Base-by-base conservation (phyloP, 805 yeast species). In the Lipomyces kockii region DNA sequence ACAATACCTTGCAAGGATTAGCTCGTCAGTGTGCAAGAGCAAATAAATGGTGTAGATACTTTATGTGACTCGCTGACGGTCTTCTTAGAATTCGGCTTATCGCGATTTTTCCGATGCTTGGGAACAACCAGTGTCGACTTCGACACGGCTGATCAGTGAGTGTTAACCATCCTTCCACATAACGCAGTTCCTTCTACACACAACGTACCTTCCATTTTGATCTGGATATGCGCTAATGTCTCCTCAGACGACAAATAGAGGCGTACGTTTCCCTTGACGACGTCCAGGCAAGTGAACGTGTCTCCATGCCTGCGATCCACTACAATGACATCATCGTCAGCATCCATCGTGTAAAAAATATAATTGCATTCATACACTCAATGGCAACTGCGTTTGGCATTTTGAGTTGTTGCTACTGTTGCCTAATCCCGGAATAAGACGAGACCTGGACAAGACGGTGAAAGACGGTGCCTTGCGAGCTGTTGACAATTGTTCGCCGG, bases 141-240 rank as follows among this genome's bases (percentile, higher is more conserved):
- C 5, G 78, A 67, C 11, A 76, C 71, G 58, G 70, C 72, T 32
- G 49, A n/a, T 43, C 22, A 43, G 11, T 2, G 9, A n/a, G 9
- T 7, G 20, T 43, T 43, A 43, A 43, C 49, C 22, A 17, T 43
- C 11, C 20, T 17, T 43, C 12, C 20, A 2, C 11, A 43, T 6
- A 14, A 29, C 12, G 12, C 5, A 3, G 57, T 17, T 12, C 22
- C 17, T 17, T 43, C 22, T n/a, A 17, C 39, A 43, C 22, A 43
- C 22, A 43, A 43, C 39, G n/a, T 29, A 62, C 78, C 79, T 61
- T 77, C 79, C 64, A 77, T 62, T 64, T 77, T 77, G 61, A 76
- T 73, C 32, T 66, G 70, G 29, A 77, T 74, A 35, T 64, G 62
- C 53, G 74, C 72, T 61, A 77, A 60, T 8, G 77, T 65, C 60